Base-by-base conservation (phyloP, 2,329 filamentous ascomycete genomes). In the Paecilomyces fulvus region DNA sequence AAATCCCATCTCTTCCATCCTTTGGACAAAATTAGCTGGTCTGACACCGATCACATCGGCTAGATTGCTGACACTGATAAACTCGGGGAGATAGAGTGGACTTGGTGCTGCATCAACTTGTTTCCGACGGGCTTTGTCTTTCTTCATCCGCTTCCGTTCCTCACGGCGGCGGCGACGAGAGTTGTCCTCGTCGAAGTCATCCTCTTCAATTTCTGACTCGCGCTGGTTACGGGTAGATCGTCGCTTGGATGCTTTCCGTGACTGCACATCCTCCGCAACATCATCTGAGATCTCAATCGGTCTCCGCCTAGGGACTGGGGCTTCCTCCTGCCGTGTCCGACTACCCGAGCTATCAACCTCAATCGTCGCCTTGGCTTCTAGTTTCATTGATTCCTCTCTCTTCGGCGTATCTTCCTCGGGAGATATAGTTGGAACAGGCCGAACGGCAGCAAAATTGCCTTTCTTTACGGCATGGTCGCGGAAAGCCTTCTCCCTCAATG, bases 1-100 rank as follows among this genome's bases (percentile, higher is more conserved):
- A 62, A 96, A 99, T 0, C 94, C 95, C 67, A 97, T 84, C 54
- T 94, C 83, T 67, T 85, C 83, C 72, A 99, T 80, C 66, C 91
- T 90, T 14, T 69, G 64, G 11, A 95, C 76, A 64, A 99, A 96
- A 2, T 84, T 75, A 12, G 87, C 81, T 0, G 84, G 78, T 46
- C 84, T 83, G 30, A 95, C 80, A 59, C 85, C 86, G 21, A 97
- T 77, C 3, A 88, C 83, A 58, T 84, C 80, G 3, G 91, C 90
- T 46, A 99, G 76, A 61, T 92, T 90, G 9, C 83, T 81, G n/a
- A 96, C 86, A 65, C 84, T 94, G 72, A 99, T 95, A 64, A 90
- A 95, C 67, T 96, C 90, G 0, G 95, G 95, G 21, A 99, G 77
- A 54, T 87, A 83, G 50, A 99, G 88, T 1, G 80, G 81, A 1